phyloP scores from a whole-genome alignment of 2,329 filamentous ascomycete genomes.

The Magnaporthiopsis rhizophila region DNA sequence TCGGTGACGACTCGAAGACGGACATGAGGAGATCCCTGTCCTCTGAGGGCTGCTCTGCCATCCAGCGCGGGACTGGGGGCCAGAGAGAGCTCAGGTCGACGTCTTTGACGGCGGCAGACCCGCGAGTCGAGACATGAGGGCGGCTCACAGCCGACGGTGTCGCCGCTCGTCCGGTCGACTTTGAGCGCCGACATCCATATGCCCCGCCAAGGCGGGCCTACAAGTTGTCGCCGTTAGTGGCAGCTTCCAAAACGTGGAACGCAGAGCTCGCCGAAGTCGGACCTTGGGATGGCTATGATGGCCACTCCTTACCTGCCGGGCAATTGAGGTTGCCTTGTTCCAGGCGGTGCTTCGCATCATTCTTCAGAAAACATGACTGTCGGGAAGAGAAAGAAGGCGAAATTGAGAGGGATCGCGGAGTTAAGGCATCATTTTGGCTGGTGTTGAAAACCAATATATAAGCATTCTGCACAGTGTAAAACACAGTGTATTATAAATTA shows the following conservation, averaged over 20 bases:
- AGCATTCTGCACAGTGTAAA: no score
- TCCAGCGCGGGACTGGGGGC: background rate
- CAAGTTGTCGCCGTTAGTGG: background rate
- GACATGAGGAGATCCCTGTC: conserved; percentile 77
- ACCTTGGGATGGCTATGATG: background rate
- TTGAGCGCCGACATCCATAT: background rate
- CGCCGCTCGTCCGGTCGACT: background rate
- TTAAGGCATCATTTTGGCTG: background rate
- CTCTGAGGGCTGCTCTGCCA: background rate
- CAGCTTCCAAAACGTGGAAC: background rate
- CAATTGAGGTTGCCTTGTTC: conserved; percentile 29
- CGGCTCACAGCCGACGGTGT: background rate
- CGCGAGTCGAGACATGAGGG: background rate
- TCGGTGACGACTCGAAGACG: conserved; percentile 79
- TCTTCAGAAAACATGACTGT: conserved; percentile 1
- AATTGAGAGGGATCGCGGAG: background rate
- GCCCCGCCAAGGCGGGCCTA: background rate
- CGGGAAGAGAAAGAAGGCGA: background rate
- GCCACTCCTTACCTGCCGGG: conserved; percentile 20
- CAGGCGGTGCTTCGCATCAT: conserved; percentile 27
- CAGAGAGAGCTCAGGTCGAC: conserved; percentile 15
- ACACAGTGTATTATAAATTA: no score
- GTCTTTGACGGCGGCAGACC: conserved; percentile 1
- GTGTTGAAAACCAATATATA: no score
- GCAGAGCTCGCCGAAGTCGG: conserved; percentile 5